Conservation (phyloP, 768 basidiomycete genomes). For the Amanita rubescens region DNA sequence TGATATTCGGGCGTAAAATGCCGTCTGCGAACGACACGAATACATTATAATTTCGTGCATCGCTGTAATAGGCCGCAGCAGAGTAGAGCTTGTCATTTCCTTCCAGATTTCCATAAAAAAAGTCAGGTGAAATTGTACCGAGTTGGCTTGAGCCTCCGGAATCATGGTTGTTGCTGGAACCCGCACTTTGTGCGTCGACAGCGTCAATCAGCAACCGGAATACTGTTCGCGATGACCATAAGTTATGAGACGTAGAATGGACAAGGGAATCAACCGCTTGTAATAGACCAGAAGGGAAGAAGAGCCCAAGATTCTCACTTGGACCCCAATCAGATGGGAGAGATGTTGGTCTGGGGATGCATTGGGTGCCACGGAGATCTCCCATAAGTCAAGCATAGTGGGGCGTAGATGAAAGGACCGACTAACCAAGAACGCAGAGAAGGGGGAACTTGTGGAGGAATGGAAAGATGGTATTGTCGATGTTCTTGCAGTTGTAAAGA, state of each 20-base stretch:
- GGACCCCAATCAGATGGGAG: background rate
- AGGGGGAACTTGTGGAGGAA: constrained; percentile 44
- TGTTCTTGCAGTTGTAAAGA: constrained; percentile 43
- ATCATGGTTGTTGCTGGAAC: background rate
- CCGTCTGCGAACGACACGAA: constrained; percentile 9
- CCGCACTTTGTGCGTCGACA: constrained; percentile 11
- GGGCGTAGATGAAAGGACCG: background rate
- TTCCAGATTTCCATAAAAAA: background rate
- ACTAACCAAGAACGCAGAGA: constrained; percentile 55
- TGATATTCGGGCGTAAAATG: constrained; percentile 4
- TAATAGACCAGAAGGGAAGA: constrained; percentile 1
- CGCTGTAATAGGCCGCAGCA: background rate
- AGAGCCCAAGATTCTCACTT: background rate
- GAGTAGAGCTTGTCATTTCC: background rate
- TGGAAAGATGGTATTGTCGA: constrained; percentile 37
- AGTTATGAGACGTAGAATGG: background rate
- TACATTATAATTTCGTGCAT: background rate
- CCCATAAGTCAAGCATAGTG: constrained; percentile 8
- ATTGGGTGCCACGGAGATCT: constrained; percentile 48
- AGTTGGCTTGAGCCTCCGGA: background rate
- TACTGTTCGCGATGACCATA: constrained; percentile 15
- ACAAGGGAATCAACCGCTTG: background rate
- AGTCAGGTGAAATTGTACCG: background rate
- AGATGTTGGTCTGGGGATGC: constrained; percentile 14
- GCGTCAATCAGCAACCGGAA: constrained; percentile 19